Percentiles rank a stretch among this genome's conserved stretches.
Evolutionary conservation across 495 filamentous ascomycete species (phyloP).

Genomic region (Xylaria venustula): DNA sequence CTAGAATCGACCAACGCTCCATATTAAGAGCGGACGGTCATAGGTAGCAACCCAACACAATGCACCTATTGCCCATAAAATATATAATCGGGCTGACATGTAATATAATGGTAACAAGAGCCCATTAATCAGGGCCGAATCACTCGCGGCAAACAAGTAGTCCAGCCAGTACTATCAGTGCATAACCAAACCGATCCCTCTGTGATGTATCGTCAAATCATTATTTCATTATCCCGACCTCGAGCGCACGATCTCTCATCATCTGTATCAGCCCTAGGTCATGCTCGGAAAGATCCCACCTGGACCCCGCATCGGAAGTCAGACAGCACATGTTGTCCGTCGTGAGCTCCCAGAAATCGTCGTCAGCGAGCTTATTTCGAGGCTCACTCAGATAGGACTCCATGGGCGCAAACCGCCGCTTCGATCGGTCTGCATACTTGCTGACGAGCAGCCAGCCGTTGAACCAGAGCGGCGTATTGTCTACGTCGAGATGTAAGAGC

Average conservation of each 20-base stretch:
- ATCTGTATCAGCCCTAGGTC: slow-evolving; percentile 6
- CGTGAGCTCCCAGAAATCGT: slow-evolving; percentile 12
- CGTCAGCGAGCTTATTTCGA: neutral
- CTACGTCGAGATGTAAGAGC: slow-evolving; percentile 28
- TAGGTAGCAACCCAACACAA: no score
- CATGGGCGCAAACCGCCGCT: slow-evolving; percentile 12
- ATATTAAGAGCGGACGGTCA: no score
- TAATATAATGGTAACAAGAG: no score
- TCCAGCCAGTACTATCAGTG: no score
- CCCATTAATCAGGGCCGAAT: no score
- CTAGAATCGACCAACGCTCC: no score
- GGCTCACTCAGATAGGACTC: slow-evolving; percentile 7
- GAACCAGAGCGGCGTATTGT: slow-evolving; percentile 28
- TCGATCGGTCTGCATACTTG: slow-evolving; percentile 15
- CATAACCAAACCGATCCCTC: no score
- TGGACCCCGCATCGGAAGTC: neutral
- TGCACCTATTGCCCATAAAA: no score
- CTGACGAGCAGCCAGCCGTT: slow-evolving; percentile 26
- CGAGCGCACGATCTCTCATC: slow-evolving; percentile 8
- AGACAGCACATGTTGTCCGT: slow-evolving; percentile 14
- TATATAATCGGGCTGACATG: no score
- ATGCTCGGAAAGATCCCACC: neutral
- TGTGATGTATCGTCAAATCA: no score
- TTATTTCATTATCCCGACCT: slow-evolving; percentile 2
- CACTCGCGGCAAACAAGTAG: no score